Percentiles rank a stretch among this genome's conserved stretches.
Conservation (phyloP, 176 grass and related monocot species). For the maize (Zea mays) region DNA sequence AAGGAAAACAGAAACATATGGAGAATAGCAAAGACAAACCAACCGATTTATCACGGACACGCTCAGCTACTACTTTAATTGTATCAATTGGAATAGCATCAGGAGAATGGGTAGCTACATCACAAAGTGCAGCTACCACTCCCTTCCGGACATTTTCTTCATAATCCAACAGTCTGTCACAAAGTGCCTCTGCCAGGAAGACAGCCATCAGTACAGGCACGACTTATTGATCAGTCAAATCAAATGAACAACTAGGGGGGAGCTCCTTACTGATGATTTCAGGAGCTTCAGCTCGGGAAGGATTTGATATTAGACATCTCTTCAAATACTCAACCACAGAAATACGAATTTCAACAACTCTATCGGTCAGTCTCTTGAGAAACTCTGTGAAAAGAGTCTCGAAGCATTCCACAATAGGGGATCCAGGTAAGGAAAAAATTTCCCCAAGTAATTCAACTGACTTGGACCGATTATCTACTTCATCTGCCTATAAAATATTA, state of each 20-base stretch:
- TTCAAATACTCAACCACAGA: slow-evolving; percentile 88
- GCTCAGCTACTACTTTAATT: slow-evolving; percentile 76
- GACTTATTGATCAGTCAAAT: slow-evolving; percentile 21
- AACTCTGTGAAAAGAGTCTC: slow-evolving; percentile 81
- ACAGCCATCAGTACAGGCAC: slow-evolving; percentile 42
- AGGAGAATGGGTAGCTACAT: slow-evolving; percentile 76
- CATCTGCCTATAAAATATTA: slow-evolving; percentile 80
- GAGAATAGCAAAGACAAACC: slow-evolving; percentile 42
- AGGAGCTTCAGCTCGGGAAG: slow-evolving; percentile 72
- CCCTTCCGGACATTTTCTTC: slow-evolving; percentile 94
- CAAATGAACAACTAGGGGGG: background rate
- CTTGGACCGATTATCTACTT: slow-evolving; percentile 80
- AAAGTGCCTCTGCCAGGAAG: slow-evolving; percentile 76
- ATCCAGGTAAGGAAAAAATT: slow-evolving; percentile 79
- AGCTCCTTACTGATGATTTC: slow-evolving; percentile 76
- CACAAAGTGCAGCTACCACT: slow-evolving; percentile 85
- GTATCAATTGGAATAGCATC: slow-evolving; percentile 69
- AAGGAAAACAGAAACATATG: slow-evolving; percentile 13
- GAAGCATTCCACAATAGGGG: slow-evolving; percentile 80
- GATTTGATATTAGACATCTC: slow-evolving; percentile 85
- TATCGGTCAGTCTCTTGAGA: slow-evolving; percentile 90
- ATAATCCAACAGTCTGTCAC: slow-evolving; percentile 92
- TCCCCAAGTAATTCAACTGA: slow-evolving; percentile 91
- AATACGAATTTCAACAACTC: slow-evolving; percentile 88
- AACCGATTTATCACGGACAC: slow-evolving; percentile 98